Evolutionary conservation across 805 yeast species (phyloP).

Genomic region (Debaryomyces prosopidis): DNA sequence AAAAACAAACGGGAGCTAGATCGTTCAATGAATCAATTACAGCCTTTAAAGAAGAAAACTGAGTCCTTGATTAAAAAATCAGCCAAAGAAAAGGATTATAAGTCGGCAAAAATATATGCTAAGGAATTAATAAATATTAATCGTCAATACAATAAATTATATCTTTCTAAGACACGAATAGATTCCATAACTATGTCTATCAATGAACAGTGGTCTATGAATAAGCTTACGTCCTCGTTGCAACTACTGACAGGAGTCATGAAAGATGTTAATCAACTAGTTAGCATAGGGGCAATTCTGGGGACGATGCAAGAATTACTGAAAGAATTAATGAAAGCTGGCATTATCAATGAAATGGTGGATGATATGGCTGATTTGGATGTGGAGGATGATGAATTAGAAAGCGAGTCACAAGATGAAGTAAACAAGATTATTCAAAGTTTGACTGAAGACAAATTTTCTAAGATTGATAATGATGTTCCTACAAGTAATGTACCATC

Average conservation of each 20-base stretch:
- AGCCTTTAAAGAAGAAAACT: slow-evolving; percentile 68
- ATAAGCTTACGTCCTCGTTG: slow-evolving; percentile 80
- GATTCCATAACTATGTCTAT: slow-evolving; percentile 86
- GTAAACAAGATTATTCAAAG: slow-evolving; percentile 58
- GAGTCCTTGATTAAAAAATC: slow-evolving; percentile 71
- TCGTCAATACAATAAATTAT: slow-evolving; percentile 71
- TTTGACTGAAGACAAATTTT: slow-evolving; percentile 41
- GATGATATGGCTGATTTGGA: slow-evolving; percentile 79
- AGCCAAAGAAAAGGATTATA: slow-evolving; percentile 74
- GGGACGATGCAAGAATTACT: slow-evolving; percentile 84
- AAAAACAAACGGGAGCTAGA: slow-evolving; percentile 85
- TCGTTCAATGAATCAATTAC: slow-evolving; percentile 65
- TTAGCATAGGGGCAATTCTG: slow-evolving; percentile 75
- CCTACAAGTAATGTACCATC: slow-evolving; percentile 24
- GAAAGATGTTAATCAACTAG: slow-evolving; percentile 83
- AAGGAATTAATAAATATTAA: slow-evolving; percentile 73
- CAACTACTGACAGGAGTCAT: slow-evolving; percentile 75
- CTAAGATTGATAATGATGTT: slow-evolving; percentile 33
- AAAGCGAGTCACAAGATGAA: slow-evolving; percentile 63
- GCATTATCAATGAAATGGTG: slow-evolving; percentile 92
- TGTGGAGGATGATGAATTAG: slow-evolving; percentile 65
- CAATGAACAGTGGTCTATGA: slow-evolving; percentile 87
- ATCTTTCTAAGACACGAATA: slow-evolving; percentile 80
- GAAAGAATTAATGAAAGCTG: slow-evolving; percentile 81
- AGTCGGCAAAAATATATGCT: slow-evolving; percentile 77